Percentiles rank a stretch among this genome's conserved stretches.
phyloP scores from a whole-genome alignment of 192 early-diverging fungal species.

The Chytriomyces sp. region DNA sequence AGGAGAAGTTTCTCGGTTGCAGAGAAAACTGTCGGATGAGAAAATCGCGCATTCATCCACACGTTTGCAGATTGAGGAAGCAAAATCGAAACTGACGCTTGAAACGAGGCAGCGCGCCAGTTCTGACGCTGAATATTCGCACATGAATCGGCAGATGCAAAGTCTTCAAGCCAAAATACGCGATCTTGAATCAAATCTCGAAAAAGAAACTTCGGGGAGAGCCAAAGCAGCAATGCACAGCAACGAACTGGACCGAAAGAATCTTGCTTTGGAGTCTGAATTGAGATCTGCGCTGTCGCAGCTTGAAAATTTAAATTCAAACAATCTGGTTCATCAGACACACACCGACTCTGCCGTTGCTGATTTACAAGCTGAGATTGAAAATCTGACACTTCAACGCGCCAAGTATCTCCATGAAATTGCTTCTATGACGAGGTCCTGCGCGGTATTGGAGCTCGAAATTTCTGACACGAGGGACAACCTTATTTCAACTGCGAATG shows the following conservation, averaged over 20 bases:
- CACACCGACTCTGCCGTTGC: constrained; percentile 14
- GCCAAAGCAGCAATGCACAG: no score
- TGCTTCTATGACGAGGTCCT: constrained; percentile 30
- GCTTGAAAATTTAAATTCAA: background rate
- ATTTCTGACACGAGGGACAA: constrained; percentile 30
- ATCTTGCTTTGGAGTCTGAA: constrained; percentile 6
- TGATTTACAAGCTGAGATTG: constrained; percentile 31
- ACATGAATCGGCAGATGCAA: no score
- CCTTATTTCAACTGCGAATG: background rate
- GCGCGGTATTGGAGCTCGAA: constrained; percentile 42
- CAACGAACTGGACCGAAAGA: constrained; percentile 5
- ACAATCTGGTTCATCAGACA: background rate
- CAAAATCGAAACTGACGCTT: background rate
- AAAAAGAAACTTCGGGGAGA: no score
- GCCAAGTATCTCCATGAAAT: constrained; percentile 21
- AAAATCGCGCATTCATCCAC: background rate
- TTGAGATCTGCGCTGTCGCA: background rate
- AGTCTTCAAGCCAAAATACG: no score
- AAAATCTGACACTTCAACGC: background rate
- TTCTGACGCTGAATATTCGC: no score
- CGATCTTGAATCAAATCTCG: no score
- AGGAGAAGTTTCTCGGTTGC: constrained; percentile 33
- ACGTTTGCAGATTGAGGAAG: constrained; percentile 16
- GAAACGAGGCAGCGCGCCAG: background rate
- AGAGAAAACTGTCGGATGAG: constrained; percentile 14